Evolutionary conservation across 192 early-diverging fungal genomes (phyloP), one percentile per base, ranked within the genome.

Genomic region (Gryganskiella cystojenkinii): DNA sequence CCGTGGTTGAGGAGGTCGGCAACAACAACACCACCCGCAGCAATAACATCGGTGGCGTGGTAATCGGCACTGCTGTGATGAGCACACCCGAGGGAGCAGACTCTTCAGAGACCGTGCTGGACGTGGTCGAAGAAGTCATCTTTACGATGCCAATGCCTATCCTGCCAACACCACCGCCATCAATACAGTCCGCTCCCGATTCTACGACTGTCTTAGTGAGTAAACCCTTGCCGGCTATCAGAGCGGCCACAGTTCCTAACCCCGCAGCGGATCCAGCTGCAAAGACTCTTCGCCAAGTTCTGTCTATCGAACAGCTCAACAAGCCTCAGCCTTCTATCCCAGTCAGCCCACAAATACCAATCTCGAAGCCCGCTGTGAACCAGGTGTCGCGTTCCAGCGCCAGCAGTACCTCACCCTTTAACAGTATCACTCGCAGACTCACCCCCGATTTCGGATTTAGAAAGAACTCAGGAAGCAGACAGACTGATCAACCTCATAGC

Each of bases 271-370:
- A 3, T 0, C 1, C 67, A 14, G 19, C 34, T 20, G 60, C 52
- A 43, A 61, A 61, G 40, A 30, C 54, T 5, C 42, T 78, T 5
- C 33, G 74, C 28, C 61, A 44, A 25, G 60, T 68, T 1, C 49
- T 78, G 6, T 78, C 74, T 3, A 25, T 47, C 19, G 74, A 78
- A 24, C 46, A 63, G 10, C 33, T 78, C 10, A 69, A 78, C 50
- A 78, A 78, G 40, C 74, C 74, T 20, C 74, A 78, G 22, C 74
- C 74, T 14, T 66, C 74, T 1, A n/a, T 78, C 17, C 74, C 74
- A 19, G 15, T 49, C 22, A 43, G 25, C 2, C 14, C 49, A n/a
- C 15, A 10, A 17, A 4, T 31, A 3, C n/a, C n/a, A n/a, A n/a
- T 7, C 34, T 57, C 14, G 45, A 46, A 10, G 19, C 34, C 37